A percentile compares a stretch with the other conserved stretches of the same genome.
These are phyloP conservation scores for Catharanthus roseus DNA, from an alignment of 257 asterid genomes.

Conservation along the genomic window DNA sequence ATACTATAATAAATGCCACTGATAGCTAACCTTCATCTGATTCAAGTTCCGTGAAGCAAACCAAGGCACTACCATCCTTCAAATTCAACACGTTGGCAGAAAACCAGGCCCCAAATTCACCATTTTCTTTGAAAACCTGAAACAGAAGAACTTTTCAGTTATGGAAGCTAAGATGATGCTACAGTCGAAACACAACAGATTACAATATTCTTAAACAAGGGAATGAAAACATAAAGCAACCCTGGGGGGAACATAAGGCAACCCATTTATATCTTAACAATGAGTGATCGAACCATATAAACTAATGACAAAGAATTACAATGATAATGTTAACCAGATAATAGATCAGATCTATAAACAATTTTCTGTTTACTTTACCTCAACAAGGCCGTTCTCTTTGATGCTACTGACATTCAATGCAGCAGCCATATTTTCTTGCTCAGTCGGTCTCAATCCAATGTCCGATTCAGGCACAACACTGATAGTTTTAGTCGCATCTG, in stretches of 20 bases:
- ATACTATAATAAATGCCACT: slow-evolving; percentile 14
- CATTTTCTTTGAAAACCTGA: slow-evolving; percentile 77
- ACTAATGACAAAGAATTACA: background rate
- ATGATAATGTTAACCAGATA: background rate
- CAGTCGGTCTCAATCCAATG: slow-evolving; percentile 26
- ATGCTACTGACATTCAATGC: slow-evolving; percentile 26
- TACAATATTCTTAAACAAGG: background rate
- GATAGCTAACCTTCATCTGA: slow-evolving; percentile 59
- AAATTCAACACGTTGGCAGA: slow-evolving; percentile 58
- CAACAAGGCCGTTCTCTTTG: slow-evolving; percentile 68
- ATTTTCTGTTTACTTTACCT: slow-evolving; percentile 36
- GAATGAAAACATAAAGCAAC: background rate
- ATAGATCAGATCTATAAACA: background rate
- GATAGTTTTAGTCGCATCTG: slow-evolving; percentile 30
- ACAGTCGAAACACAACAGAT: background rate
- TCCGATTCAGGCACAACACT: slow-evolving; percentile 37
- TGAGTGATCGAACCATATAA: background rate
- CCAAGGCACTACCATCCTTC: slow-evolving; percentile 68
- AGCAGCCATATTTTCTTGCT: slow-evolving; percentile 19
- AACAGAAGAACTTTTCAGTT: slow-evolving; percentile 6
- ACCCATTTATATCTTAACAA: background rate
- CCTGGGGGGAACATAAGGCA: background rate
- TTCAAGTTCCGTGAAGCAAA: slow-evolving; percentile 54
- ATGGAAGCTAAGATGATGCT: background rate
- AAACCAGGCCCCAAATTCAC: slow-evolving; percentile 69